These are phyloP conservation scores for Exserohilum rostratum DNA, from an alignment of 2,329 filamentous ascomycete genomes.

Conservation along the genomic window DNA sequence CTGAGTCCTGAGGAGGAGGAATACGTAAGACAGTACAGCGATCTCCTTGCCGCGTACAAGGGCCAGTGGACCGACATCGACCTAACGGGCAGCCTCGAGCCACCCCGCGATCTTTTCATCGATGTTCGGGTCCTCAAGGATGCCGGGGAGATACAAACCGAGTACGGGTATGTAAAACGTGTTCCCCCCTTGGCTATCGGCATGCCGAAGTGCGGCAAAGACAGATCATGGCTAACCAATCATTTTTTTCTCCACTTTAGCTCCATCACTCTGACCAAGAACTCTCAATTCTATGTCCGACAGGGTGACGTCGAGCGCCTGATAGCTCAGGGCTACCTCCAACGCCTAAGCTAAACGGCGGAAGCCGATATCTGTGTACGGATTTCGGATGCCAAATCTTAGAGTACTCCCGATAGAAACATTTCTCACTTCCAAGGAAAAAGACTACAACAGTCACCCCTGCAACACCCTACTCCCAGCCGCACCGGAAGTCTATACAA, in stretches of 20 bases:
- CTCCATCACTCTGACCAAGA: conserved; percentile 94
- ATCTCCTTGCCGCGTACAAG: conserved; percentile 94
- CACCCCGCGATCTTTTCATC: conserved; percentile 94
- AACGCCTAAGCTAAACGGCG: conserved; percentile 77
- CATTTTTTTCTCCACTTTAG: conserved; percentile 52
- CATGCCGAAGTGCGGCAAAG: neutral
- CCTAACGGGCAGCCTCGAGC: conserved; percentile 89
- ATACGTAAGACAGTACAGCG: conserved; percentile 89
- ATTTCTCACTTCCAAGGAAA: neutral
- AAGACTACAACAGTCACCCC: neutral
- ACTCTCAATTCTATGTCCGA: conserved; percentile 96
- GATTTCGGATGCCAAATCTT: neutral
- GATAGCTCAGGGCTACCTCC: conserved; percentile 92
- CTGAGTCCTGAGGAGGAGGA: conserved; percentile 96
- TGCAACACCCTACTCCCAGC: too few relatives aligned
- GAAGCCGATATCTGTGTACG: neutral
- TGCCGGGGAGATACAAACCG: conserved; percentile 97
- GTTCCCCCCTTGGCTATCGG: neutral
- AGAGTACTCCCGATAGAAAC: neutral
- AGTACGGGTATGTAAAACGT: conserved; percentile 79
- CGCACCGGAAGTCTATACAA: too few relatives aligned
- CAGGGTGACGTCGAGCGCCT: conserved; percentile 94
- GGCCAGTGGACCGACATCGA: conserved; percentile 99
- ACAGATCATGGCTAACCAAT: neutral
- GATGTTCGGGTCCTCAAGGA: conserved; percentile 96